Evolutionary conservation across 148 eudicot species (phyloP).

Genomic region (Heliamphora exappendiculata): DNA sequence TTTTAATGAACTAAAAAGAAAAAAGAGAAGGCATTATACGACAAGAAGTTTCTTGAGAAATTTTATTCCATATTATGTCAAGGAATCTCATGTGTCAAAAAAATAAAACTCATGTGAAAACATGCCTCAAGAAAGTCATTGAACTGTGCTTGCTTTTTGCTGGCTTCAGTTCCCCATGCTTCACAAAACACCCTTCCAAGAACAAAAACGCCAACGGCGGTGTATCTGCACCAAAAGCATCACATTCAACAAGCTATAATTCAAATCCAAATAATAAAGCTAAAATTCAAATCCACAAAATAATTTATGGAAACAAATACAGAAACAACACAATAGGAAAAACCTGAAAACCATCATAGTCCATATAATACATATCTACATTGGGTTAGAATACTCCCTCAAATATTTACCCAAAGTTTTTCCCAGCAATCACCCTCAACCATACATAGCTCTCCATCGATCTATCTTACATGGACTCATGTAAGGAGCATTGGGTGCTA

Average conservation of each 20-base stretch:
- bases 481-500: too few relatives aligned
- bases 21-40: background rate
- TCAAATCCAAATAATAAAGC: background rate
- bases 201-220: conserved; percentile 97
- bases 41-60: background rate
- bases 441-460: background rate
- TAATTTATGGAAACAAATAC: background rate
- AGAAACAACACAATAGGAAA: background rate
- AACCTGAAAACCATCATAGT: background rate
- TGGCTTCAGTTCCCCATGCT: conserved; percentile 83
- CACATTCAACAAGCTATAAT: background rate
- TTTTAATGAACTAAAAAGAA: background rate
- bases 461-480: too few relatives aligned
- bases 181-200: conserved; percentile 84
- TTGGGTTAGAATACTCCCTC: background rate
- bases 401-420: background rate
- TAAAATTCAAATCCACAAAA: background rate
- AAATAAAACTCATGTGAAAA: background rate
- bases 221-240: conserved; percentile 50
- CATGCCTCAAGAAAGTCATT: conserved; percentile 86
- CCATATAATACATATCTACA: background rate
- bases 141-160: conserved; percentile 81
- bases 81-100: background rate
- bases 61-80: background rate
- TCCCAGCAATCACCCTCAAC: background rate